phyloP scores from a whole-genome alignment of 768 basidiomycete species.

The Cystobasidium tubakii region DNA sequence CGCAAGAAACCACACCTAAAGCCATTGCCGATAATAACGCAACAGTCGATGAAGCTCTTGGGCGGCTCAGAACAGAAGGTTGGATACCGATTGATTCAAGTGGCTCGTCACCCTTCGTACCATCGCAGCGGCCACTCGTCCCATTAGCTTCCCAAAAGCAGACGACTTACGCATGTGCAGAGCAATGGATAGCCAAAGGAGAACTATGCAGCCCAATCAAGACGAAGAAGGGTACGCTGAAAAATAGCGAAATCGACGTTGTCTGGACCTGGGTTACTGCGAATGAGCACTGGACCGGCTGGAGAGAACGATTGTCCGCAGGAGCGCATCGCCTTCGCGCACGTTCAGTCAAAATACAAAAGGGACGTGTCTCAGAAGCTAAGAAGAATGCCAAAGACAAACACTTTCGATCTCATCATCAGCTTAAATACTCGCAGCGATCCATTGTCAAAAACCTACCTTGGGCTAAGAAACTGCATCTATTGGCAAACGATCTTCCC shows the following conservation, averaged over 20 bases:
- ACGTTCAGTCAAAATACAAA: background rate
- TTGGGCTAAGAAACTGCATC: background rate
- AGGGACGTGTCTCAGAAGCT: background rate
- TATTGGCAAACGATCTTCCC: constrained; percentile 41
- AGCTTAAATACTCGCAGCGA: constrained; percentile 46
- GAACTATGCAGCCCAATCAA: background rate
- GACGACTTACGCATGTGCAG: constrained; percentile 14
- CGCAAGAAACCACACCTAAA: background rate
- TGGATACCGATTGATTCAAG: constrained; percentile 2
- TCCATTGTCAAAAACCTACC: constrained; percentile 39
- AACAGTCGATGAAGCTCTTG: background rate
- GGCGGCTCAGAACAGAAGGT: background rate
- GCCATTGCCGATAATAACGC: background rate
- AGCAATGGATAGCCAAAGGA: constrained; percentile 20
- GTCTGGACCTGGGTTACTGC: constrained; percentile 20
- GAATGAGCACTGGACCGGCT: constrained; percentile 11
- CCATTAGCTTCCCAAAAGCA: constrained; percentile 3
- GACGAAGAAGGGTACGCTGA: background rate
- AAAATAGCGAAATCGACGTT: constrained; percentile 23
- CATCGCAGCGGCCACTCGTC: background rate
- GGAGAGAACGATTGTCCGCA: background rate
- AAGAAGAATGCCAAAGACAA: constrained; percentile 20
- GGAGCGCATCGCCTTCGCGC: background rate
- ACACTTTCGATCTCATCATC: constrained; percentile 41
- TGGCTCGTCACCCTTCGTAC: background rate